These are phyloP conservation scores for Scutellaria barbata DNA, from an alignment of 257 asterid species.

Conservation along the genomic window DNA sequence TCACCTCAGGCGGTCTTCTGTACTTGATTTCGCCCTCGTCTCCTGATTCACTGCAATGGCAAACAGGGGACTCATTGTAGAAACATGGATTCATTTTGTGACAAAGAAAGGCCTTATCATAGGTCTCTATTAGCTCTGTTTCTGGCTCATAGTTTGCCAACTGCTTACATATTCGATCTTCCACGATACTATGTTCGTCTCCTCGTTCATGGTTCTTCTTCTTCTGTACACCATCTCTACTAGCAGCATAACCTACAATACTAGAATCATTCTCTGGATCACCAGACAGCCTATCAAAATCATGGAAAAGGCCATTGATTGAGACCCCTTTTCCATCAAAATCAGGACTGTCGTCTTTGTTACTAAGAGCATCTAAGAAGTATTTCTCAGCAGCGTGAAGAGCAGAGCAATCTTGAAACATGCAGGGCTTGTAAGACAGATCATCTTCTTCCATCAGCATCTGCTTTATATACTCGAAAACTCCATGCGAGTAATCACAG, in stretches of 20 bases:
- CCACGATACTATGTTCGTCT: constrained; percentile 8
- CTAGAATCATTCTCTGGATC: too few species aligned
- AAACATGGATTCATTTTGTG: constrained; percentile 57
- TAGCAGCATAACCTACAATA: too few species aligned
- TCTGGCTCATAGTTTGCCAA: constrained; percentile 30
- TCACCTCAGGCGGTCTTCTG: constrained; percentile 40
- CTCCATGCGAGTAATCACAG: constrained; percentile 61
- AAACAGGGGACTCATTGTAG: constrained; percentile 37
- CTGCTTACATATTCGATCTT: constrained; percentile 48
- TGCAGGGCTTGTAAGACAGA: constrained; percentile 50
- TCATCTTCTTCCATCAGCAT: constrained; percentile 81
- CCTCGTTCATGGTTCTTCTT: constrained; percentile 22
- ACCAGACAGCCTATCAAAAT: too few species aligned
- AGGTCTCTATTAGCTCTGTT: constrained; percentile 35
- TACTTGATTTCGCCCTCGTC: constrained; percentile 37
- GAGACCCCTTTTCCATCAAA: too few species aligned
- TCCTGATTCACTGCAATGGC: constrained; percentile 27
- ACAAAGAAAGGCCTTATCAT: constrained; percentile 67
- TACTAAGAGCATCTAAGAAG: constrained; percentile 50
- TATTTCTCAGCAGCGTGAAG: constrained; percentile 73
- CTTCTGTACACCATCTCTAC: too few species aligned
- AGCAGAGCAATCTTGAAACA: constrained; percentile 65
- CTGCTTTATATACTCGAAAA: constrained; percentile 59
- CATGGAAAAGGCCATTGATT: too few species aligned
- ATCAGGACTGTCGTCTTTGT: constrained; percentile 2